phyloP scores from a whole-genome alignment of 1,284 basidiomycete genomes.

The Meripilus lineatus region DNA sequence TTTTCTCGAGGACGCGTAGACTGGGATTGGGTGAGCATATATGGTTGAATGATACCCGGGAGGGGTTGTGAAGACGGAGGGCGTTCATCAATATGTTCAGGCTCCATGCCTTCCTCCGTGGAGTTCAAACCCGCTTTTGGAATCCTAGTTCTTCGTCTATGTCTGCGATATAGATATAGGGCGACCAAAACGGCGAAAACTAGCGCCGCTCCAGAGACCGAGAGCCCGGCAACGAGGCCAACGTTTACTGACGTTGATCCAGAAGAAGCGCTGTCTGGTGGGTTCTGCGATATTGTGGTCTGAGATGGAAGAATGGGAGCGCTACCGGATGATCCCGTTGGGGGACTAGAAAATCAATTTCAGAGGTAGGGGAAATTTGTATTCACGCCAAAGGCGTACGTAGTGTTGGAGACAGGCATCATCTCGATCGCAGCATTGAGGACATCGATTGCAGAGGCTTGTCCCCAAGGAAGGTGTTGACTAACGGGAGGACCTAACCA shows the following conservation, averaged over 20 bases:
- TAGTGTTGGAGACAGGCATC: background rate
- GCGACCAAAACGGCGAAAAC: background rate
- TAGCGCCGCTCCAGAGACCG: background rate
- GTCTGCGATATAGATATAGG: too few species aligned
- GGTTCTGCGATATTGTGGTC: background rate
- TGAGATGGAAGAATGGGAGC: background rate
- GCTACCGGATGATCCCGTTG: too few species aligned
- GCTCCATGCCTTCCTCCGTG: too few species aligned
- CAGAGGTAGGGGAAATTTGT: background rate
- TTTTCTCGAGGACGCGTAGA: too few species aligned
- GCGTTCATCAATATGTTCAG: too few species aligned
- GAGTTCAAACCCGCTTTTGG: too few species aligned
- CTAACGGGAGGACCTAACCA: conserved; percentile 8
- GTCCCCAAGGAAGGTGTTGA: conserved; percentile 6
- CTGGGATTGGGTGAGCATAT: too few species aligned
- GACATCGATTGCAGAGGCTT: conserved; percentile 5
- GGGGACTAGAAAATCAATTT: background rate
- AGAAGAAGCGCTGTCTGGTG: background rate
- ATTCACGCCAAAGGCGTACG: too few species aligned
- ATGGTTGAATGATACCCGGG: too few species aligned
- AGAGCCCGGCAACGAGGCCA: background rate
- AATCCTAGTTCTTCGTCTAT: too few species aligned
- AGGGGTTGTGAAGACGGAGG: too few species aligned
- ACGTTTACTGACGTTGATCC: background rate
- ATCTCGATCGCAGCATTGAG: conserved; percentile 9